Evolutionary conservation across 345 rosid species (phyloP).

Genomic region (Linum trigynum): DNA sequence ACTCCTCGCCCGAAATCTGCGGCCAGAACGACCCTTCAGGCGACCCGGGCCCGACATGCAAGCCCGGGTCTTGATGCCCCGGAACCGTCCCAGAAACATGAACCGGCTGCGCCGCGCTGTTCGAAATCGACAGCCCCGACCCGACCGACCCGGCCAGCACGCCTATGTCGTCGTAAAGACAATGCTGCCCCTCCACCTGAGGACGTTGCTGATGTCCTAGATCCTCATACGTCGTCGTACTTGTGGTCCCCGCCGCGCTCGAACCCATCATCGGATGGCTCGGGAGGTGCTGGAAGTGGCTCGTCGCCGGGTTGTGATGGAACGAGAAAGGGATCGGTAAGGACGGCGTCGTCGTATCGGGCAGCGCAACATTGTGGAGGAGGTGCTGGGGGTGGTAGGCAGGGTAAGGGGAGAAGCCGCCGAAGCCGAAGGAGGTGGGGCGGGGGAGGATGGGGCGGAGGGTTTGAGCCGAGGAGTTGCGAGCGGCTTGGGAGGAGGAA

Average conservation of each 20-base stretch:
- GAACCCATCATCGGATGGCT: background rate
- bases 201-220: background rate
- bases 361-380: background rate
- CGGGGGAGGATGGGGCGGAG: slow-evolving; percentile 93
- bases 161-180: background rate
- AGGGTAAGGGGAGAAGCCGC: slow-evolving; percentile 11
- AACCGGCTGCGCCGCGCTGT: background rate
- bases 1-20: background rate
- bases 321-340: background rate
- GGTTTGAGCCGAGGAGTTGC: slow-evolving; percentile 41
- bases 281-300: background rate
- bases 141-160: background rate
- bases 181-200: no score
- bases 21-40: background rate
- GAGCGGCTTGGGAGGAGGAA: slow-evolving; percentile 22
- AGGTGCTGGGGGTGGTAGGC: background rate
- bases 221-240: background rate
- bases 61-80: background rate
- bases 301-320: background rate
- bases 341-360: background rate
- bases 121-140: no score
- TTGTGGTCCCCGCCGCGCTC: background rate
- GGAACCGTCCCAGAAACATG: background rate
- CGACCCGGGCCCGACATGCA: background rate
- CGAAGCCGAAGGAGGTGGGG: slow-evolving; percentile 40